Base-by-base conservation (phyloP, 176 grass and related monocot genomes). In the Oryza officinalis region DNA sequence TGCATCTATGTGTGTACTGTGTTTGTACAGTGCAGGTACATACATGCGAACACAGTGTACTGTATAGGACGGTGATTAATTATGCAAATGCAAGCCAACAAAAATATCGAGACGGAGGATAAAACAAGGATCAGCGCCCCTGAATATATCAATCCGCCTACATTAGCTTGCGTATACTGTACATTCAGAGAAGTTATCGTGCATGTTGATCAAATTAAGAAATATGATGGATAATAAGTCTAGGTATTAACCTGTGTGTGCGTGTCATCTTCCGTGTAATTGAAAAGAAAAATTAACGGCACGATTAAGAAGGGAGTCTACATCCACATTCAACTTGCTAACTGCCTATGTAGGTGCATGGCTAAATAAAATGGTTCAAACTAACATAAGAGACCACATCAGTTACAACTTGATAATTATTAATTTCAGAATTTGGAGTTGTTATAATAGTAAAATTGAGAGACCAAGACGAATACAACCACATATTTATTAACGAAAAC, bases 51-150 rank as follows among this genome's bases (percentile, higher is more conserved):
- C 52, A 57, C 52, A 57, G 20, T 57, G 52, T 22, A 18, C 49
- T 57, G 52, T 22, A 13, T 64, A 11, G n/a, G 57, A 49, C 63
- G 65, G 66, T 72, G 71, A 76, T 52, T 54, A 76, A 61, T 64
- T 33, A 63, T 3, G 13, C 4, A 28, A 22, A 5, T 41, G 13
- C 2, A 27, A 67, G 13, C 61, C 11, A 65, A 35, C 41, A 57
- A 28, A 78, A 85, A 85, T 78, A 78, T 78, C 83, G 8, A 17
- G 40, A 37, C 22, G 57, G 6, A 3, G n/a, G 9, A 23, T 28
- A 59, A 6, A 33, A 18, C 25, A 52, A 52, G n/a, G 10, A 17
- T 41, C 40, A 41, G 10, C 27, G 72, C 11, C 52, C 52, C 52
- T 18, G 52, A n/a, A 57, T 57, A 8, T n/a, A 57, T 57, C 6